Evolutionary conservation across 495 filamentous ascomycete species (phyloP).

Genomic region (Lindgomyces ingoldianus): DNA sequence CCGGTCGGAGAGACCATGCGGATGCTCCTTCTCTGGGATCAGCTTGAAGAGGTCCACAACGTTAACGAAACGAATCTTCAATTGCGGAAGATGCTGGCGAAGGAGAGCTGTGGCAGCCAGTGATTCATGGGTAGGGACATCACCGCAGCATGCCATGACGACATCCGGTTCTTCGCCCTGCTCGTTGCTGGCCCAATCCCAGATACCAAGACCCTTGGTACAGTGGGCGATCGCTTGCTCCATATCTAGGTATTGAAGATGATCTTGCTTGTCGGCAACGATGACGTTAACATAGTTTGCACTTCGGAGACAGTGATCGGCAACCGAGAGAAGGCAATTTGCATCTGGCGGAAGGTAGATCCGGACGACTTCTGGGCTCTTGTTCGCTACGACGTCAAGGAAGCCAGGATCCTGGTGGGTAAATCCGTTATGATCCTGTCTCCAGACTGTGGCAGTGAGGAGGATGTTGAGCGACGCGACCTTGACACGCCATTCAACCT

Average conservation of each 20-base stretch:
- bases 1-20: slow-evolving; percentile 63
- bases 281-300: slow-evolving; percentile 76
- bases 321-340: slow-evolving; percentile 68
- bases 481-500: slow-evolving; percentile 69
- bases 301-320: slow-evolving; percentile 68
- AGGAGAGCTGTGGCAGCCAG: slow-evolving; percentile 68
- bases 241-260: slow-evolving; percentile 70
- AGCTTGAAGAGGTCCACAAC: slow-evolving; percentile 75
- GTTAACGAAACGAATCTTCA: slow-evolving; percentile 75
- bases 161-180: slow-evolving; percentile 64
- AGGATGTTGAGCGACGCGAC: slow-evolving; percentile 73
- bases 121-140: slow-evolving; percentile 69
- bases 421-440: slow-evolving; percentile 79
- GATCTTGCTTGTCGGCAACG: slow-evolving; percentile 73
- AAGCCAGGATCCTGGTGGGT: slow-evolving; percentile 78
- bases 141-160: slow-evolving; percentile 70
- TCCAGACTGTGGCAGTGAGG: slow-evolving; percentile 72
- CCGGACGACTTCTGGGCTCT: slow-evolving; percentile 70
- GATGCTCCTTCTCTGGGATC: slow-evolving; percentile 63
- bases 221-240: slow-evolving; percentile 67
- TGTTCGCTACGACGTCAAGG: slow-evolving; percentile 73
- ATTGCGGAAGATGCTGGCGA: slow-evolving; percentile 61
- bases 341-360: slow-evolving; percentile 77
- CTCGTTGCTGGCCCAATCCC: slow-evolving; percentile 60
- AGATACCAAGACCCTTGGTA: slow-evolving; percentile 66